Conservation (phyloP, 202 grass and related monocot genomes). For the Alloteropsis angusta region DNA sequence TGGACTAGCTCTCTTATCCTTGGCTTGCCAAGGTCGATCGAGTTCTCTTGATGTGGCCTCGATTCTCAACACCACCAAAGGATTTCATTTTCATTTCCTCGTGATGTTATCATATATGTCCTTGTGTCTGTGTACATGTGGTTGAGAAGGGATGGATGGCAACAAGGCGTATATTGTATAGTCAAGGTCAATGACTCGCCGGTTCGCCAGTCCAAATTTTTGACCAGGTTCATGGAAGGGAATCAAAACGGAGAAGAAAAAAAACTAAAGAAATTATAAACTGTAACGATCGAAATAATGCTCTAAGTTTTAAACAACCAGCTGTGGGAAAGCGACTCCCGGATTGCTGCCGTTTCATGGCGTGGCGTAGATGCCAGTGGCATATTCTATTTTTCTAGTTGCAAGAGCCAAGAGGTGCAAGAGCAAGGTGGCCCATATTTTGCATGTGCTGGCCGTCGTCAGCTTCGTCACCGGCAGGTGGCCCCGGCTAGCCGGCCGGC, state of each 20-base stretch:
- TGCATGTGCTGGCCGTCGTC: constrained; percentile 13
- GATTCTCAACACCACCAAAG: neutral
- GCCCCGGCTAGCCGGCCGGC: neutral
- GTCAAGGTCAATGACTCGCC: constrained; percentile 31
- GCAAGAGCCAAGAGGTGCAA: neutral
- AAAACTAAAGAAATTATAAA: neutral
- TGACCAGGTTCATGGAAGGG: constrained; percentile 23
- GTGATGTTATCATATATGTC: neutral
- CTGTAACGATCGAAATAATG: neutral
- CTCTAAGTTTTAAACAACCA: neutral
- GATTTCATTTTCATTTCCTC: neutral
- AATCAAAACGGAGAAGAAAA: neutral
- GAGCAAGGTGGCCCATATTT: neutral
- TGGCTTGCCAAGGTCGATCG: neutral
- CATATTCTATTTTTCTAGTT: constrained; percentile 2
- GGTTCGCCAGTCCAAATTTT: constrained; percentile 25
- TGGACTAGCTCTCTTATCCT: neutral
- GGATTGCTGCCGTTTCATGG: neutral
- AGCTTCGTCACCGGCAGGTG: neutral
- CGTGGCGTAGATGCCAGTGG: neutral
- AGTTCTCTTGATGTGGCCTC: neutral
- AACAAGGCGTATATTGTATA: neutral
- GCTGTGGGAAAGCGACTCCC: neutral
- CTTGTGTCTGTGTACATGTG: neutral
- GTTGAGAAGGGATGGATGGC: neutral